A percentile compares a stretch with the other conserved stretches of the same genome.
Conservation (phyloP, 352 stramenopile species). For the Phytophthora multivora region DNA sequence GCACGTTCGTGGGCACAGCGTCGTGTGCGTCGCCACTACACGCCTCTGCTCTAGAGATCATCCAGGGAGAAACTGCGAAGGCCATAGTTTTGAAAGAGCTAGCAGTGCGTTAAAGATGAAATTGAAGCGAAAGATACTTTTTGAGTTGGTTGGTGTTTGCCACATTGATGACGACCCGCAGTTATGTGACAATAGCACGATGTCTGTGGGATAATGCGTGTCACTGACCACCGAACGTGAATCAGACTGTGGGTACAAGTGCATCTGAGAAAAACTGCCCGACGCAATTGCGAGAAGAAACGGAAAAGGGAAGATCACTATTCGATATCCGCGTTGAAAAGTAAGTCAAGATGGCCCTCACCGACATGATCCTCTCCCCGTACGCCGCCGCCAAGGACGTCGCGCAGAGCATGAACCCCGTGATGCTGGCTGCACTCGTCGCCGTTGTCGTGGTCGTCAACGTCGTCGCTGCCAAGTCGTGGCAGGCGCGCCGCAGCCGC, state of each 20-base stretch:
- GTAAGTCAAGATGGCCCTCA: conserved; percentile 31
- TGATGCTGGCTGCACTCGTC: conserved; percentile 37
- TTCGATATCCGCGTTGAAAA: conserved; percentile 10
- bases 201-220: conserved; percentile 3
- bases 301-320: conserved; percentile 3
- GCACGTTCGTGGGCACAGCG: conserved; percentile 51
- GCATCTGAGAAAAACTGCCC: conserved; percentile 15
- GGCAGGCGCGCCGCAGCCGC: conserved; percentile 36
- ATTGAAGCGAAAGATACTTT: not conserved
- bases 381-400: conserved; percentile 30
- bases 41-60: conserved; percentile 41
- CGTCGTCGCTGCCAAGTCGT: conserved; percentile 43
- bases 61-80: not conserved
- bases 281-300: conserved; percentile 6
- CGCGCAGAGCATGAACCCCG: conserved; percentile 35
- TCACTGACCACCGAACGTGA: conserved; percentile 2
- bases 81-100: conserved; percentile 2
- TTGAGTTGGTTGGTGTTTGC: not conserved
- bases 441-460: conserved; percentile 41
- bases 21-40: conserved; percentile 60
- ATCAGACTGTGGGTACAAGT: conserved; percentile 23
- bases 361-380: conserved; percentile 31
- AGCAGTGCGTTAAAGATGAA: conserved; percentile 6
- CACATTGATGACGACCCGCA: not conserved
- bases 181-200: conserved; percentile 1